A percentile compares a stretch with the other conserved stretches of the same genome.
These are phyloP conservation scores for Tricholoma sp. DNA, from an alignment of 768 basidiomycete species.

Conservation along the genomic window DNA sequence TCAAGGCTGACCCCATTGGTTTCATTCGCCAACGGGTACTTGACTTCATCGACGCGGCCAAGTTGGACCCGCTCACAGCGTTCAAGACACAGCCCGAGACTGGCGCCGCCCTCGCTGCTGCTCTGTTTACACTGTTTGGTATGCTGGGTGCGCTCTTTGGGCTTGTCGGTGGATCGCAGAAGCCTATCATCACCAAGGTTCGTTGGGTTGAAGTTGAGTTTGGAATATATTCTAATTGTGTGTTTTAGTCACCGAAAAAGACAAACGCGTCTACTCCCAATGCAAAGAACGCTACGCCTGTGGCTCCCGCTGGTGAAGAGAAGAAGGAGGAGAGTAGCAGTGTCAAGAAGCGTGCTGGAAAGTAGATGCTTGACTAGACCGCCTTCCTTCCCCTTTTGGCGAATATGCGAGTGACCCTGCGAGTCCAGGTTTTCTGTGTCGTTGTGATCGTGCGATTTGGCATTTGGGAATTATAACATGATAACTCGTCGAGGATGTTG, in stretches of 20 bases:
- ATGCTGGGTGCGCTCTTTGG: conserved; percentile 80
- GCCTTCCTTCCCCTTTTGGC: conserved; percentile 4
- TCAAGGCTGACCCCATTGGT: conserved; percentile 70
- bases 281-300: conserved; percentile 52
- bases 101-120: conserved; percentile 69
- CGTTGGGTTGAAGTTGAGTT: conserved; percentile 10
- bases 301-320: conserved; percentile 66
- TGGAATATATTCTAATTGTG: conserved; percentile 1
- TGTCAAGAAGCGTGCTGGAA: conserved; percentile 63
- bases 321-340: conserved; percentile 59
- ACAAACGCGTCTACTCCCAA: conserved; percentile 45
- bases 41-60: conserved; percentile 74
- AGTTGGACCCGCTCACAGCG: conserved; percentile 71
- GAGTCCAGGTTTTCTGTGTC: conserved; percentile 4
- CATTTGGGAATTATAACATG: conserved; percentile 10
- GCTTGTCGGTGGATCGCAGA: conserved; percentile 67
- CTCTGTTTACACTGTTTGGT: conserved; percentile 74
- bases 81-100: conserved; percentile 89
- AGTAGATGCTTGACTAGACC: conserved; percentile 19
- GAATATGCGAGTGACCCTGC: conserved; percentile 10
- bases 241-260: conserved; percentile 65
- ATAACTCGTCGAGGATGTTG: conserved; percentile 14
- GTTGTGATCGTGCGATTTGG: conserved; percentile 13
- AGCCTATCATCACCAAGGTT: conserved; percentile 70
- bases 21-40: conserved; percentile 77